Base-by-base conservation (phyloP, 176 grass and related monocot species). In the Aegilops longissima region DNA sequence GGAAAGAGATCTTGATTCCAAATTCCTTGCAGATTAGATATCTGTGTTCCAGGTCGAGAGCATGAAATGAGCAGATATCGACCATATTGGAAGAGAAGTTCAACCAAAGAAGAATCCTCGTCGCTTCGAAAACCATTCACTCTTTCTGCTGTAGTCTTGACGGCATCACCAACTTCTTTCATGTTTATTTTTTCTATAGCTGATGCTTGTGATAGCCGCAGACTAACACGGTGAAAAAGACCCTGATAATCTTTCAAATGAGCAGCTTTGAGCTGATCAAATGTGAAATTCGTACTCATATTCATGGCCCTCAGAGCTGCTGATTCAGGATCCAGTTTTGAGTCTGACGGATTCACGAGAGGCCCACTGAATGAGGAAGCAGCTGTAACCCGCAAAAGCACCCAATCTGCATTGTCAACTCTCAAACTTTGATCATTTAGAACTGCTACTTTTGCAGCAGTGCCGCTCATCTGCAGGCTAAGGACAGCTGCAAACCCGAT, bases 11-110 rank as follows among this genome's bases (percentile, higher is more conserved):
- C 90, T 73, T 94, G 86, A 72, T 51, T 97, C 94, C 94, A 92
- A 73, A 97, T 94, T 64, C 92, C 92, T 91, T 97, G 94, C 61
- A 97, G 87, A 71, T 94, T 97, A 23, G 94, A 76, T 54, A 93
- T 72, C 33, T 92, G 94, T 17, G 94, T 94, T 79, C 90, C 90
- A 73, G 88, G 85, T 54, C 94, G 86, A 14, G 94, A 94, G 83
- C 90, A 88, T n/a, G 92, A 94, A 81, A 97, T 97, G n/a, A 97
- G 90, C 61, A 97, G 73, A 75, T 94, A 97, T 34, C 94, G 88
- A 30, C 94, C 94, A 83, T 92, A 97, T 62, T 97, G 90, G 68
- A 97, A 97, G 4, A 93, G 38, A 39, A 97, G 91, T 83, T 97
- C 92, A 45, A 95, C 95, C 45, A 97, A 83, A 78, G 84, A 88